Conservation (phyloP, 2,329 filamentous ascomycete species). For the Zopfia rhizophila region DNA sequence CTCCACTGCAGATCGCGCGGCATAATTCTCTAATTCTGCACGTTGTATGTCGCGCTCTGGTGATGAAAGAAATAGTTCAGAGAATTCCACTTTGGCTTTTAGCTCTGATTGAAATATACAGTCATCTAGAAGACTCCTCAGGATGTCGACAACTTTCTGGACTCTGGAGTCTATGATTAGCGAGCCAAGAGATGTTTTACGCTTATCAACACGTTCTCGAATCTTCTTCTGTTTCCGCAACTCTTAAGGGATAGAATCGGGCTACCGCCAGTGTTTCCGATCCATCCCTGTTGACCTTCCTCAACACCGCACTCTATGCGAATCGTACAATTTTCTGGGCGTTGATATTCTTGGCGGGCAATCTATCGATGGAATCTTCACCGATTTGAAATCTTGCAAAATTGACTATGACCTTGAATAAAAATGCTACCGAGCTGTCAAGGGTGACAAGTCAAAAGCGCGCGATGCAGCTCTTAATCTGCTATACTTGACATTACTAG, state of each 20-base stretch:
- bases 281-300: conserved; percentile 30
- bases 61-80: conserved; percentile 43
- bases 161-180: background rate
- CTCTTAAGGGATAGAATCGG: conserved; percentile 35
- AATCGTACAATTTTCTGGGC: conserved; percentile 38
- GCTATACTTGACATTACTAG: conserved; percentile 31
- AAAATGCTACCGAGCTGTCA: too few relatives aligned
- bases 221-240: conserved; percentile 9
- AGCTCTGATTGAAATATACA: conserved; percentile 45
- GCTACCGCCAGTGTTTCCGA: conserved; percentile 40
- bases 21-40: conserved; percentile 42
- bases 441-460: conserved; percentile 24
- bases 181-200: background rate
- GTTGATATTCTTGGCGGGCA: conserved; percentile 28
- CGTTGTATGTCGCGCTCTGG: conserved; percentile 35
- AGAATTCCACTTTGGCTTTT: conserved; percentile 48
- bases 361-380: conserved; percentile 30
- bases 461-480: conserved; percentile 37
- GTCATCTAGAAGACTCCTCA: conserved; percentile 5
- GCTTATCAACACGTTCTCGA: background rate
- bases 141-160: conserved; percentile 2
- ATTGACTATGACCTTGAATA: conserved; percentile 26
- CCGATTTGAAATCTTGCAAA: conserved; percentile 30
- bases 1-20: conserved; percentile 38
- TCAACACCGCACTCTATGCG: conserved; percentile 32